Percentiles rank a stretch among this genome's conserved stretches.
Evolutionary conservation across 495 filamentous ascomycete species (phyloP).

Genomic region (Hyaloscypha hepaticicola): DNA sequence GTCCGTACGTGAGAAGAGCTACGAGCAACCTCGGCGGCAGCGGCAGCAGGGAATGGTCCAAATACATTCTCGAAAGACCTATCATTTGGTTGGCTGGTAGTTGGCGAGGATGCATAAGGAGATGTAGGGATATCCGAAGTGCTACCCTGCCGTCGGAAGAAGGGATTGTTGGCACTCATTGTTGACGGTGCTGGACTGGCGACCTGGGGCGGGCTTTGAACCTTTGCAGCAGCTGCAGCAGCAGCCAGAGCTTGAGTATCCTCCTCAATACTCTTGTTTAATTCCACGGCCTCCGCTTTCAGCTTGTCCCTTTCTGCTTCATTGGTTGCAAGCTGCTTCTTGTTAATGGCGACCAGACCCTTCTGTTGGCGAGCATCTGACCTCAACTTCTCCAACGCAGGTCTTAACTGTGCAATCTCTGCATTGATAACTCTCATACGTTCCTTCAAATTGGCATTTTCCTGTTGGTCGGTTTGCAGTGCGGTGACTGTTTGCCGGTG

Average conservation of each 20-base stretch:
- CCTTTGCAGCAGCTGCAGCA: slow-evolving; percentile 33
- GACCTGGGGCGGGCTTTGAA: slow-evolving; percentile 44
- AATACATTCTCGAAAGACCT: slow-evolving; percentile 88
- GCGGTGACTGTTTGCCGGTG: slow-evolving; percentile 72
- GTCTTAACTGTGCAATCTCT: slow-evolving; percentile 78
- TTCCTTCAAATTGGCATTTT: slow-evolving; percentile 84
- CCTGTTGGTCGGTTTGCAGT: slow-evolving; percentile 82
- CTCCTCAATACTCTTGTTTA: slow-evolving; percentile 63
- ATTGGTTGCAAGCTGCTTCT: slow-evolving; percentile 88
- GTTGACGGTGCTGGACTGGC: slow-evolving; percentile 72
- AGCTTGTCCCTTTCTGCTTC: slow-evolving; percentile 85
- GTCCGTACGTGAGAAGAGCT: slow-evolving; percentile 13
- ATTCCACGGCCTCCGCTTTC: slow-evolving; percentile 70
- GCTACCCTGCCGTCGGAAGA: slow-evolving; percentile 76
- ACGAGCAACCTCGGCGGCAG: slow-evolving; percentile 37
- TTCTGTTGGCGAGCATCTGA: slow-evolving; percentile 91
- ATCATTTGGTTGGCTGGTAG: slow-evolving; percentile 52
- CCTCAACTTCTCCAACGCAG: slow-evolving; percentile 85
- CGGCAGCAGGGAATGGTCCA: slow-evolving; percentile 62
- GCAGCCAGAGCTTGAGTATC: slow-evolving; percentile 39
- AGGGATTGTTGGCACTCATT: slow-evolving; percentile 81
- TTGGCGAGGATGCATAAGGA: slow-evolving; percentile 44
- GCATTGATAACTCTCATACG: slow-evolving; percentile 78
- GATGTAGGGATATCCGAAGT: slow-evolving; percentile 61
- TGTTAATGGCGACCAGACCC: slow-evolving; percentile 93